Conservation (phyloP, 164 flowering plant genomes). For the Umbellularia californica region DNA sequence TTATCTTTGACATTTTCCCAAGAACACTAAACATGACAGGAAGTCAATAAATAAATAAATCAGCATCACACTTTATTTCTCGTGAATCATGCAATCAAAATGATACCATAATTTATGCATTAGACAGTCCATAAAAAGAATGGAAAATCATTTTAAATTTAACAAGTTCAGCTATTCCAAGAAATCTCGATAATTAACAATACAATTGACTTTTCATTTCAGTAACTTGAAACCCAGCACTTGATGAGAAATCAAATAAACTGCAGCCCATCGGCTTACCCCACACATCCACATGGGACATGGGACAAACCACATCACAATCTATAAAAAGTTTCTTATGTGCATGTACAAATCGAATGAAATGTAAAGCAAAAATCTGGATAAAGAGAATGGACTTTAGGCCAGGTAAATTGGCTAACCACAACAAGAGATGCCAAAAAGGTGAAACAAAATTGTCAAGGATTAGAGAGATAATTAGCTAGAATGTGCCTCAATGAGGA, state of each 20-base stretch:
- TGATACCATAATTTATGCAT: background rate
- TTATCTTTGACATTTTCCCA: conserved; percentile 64
- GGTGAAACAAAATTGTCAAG: too few relatives aligned
- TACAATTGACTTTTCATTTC: background rate
- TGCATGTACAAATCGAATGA: background rate
- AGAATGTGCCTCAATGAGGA: background rate
- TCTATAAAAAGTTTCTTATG: too few relatives aligned
- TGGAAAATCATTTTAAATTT: background rate
- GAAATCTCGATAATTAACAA: background rate
- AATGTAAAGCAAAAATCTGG: too few relatives aligned
- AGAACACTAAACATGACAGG: conserved; percentile 14
- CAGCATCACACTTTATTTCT: conserved; percentile 13
- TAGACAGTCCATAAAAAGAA: background rate
- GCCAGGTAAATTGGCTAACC: background rate
- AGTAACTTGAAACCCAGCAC: background rate
- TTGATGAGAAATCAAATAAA: background rate
- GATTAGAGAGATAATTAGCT: too few relatives aligned
- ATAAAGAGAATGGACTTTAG: background rate
- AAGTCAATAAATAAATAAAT: background rate
- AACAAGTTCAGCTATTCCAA: background rate
- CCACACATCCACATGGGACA: too few relatives aligned
- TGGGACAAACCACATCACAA: too few relatives aligned
- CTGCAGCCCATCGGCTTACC: too few relatives aligned
- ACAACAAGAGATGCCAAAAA: background rate
- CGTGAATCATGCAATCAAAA: conserved; percentile 2